phyloP scores from a whole-genome alignment of 1,284 basidiomycete species.

The Moesziomyces sp. region DNA sequence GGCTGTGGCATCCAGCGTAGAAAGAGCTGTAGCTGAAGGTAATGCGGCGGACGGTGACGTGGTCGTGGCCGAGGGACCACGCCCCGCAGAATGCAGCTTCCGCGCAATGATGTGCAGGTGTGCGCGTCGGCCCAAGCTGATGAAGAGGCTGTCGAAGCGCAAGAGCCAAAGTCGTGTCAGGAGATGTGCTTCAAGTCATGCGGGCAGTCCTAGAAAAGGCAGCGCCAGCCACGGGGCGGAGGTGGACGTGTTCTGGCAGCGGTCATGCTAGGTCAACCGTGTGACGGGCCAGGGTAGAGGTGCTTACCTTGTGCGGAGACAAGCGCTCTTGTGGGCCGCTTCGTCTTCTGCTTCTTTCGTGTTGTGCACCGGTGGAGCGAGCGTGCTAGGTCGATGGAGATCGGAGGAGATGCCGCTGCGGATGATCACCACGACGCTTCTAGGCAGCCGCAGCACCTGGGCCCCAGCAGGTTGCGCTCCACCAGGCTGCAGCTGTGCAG shows the following conservation, averaged over 20 bases:
- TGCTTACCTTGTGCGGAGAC: constrained; percentile 40
- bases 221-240: constrained; percentile 19
- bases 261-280: neutral
- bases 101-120: constrained; percentile 44
- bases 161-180: neutral
- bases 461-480: neutral
- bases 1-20: constrained; percentile 1
- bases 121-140: constrained; percentile 33
- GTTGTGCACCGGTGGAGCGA: neutral
- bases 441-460: constrained; percentile 17
- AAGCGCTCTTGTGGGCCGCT: constrained; percentile 34
- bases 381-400: constrained; percentile 1
- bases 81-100: constrained; percentile 35
- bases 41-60: constrained; percentile 23
- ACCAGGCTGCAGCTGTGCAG: neutral
- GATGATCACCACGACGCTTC: constrained; percentile 6
- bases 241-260: neutral
- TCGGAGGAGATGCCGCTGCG: constrained; percentile 7
- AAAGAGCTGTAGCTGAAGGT: neutral
- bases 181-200: neutral
- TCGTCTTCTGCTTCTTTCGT: constrained; percentile 5
- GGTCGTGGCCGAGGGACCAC: constrained; percentile 33
- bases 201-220: constrained; percentile 8
- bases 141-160: neutral
- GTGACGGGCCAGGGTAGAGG: neutral